Percentiles rank a stretch among this genome's conserved stretches.
phyloP scores from a whole-genome alignment of 768 basidiomycete species.

The Candolleomyces eurysporus region DNA sequence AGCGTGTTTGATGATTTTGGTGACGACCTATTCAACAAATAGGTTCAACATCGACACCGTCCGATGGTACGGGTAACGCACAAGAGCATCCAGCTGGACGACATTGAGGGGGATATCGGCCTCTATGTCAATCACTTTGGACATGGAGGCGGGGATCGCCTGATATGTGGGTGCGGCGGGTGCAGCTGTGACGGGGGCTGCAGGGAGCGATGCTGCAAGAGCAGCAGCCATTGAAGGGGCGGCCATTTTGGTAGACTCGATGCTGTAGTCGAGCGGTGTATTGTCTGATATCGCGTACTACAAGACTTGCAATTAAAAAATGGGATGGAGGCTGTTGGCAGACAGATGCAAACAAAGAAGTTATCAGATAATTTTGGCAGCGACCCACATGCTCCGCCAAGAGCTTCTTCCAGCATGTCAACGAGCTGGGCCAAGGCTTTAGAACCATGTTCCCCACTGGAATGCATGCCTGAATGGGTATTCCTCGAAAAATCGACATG shows the following conservation, averaged over 20 bases:
- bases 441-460: not conserved
- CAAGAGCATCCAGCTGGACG: slow-evolving; percentile 87
- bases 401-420: not conserved
- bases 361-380: not conserved
- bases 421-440: not conserved
- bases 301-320: slow-evolving; percentile 10
- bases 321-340: slow-evolving; percentile 24
- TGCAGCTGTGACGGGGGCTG: slow-evolving; percentile 56
- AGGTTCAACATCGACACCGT: not conserved
- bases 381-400: not conserved
- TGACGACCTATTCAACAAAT: slow-evolving; percentile 62
- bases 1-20: slow-evolving; percentile 92
- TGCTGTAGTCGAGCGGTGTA: not conserved
- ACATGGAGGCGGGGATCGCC: slow-evolving; percentile 89
- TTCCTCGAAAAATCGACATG: not conserved
- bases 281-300: not conserved
- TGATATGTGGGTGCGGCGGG: slow-evolving; percentile 73
- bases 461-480: not conserved
- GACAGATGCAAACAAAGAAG: slow-evolving; percentile 28
- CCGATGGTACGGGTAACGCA: slow-evolving; percentile 35
- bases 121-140: slow-evolving; percentile 91
- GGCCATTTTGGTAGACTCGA: slow-evolving; percentile 42
- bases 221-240: slow-evolving; percentile 91
- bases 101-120: slow-evolving; percentile 76
- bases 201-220: slow-evolving; percentile 79